Percentiles rank a stretch among this genome's conserved stretches.
phyloP scores from a whole-genome alignment of 1,139 yeast species.

The Lodderomyces beijingensis region DNA sequence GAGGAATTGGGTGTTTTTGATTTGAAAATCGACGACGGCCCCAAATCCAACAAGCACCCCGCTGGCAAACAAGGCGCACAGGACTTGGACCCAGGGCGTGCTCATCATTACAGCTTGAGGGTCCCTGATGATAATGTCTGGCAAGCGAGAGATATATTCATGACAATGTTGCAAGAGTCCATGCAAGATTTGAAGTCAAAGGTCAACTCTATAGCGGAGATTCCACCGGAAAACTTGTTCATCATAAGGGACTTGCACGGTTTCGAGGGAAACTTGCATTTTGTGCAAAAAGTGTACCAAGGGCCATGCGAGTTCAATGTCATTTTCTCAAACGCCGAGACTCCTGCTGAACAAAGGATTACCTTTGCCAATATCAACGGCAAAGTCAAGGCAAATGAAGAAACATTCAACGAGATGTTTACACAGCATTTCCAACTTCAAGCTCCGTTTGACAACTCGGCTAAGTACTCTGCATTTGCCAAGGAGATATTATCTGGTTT shows the following conservation, averaged over 20 bases:
- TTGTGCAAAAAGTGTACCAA: slow-evolving; percentile 67
- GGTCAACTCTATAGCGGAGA: slow-evolving; percentile 23
- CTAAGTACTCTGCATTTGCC: slow-evolving; percentile 56
- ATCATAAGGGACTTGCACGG: slow-evolving; percentile 56
- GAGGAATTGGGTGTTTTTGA: slow-evolving; percentile 53
- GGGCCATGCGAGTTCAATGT: slow-evolving; percentile 80
- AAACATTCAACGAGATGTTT: slow-evolving; percentile 54
- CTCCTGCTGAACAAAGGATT: slow-evolving; percentile 39
- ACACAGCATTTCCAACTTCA: slow-evolving; percentile 47
- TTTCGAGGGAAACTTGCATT: slow-evolving; percentile 75
- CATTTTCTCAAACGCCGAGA: slow-evolving; percentile 46
- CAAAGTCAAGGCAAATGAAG: slow-evolving; percentile 33
- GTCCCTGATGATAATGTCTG: slow-evolving; percentile 75
- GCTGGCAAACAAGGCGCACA: slow-evolving; percentile 17
- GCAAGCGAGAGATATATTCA: slow-evolving; percentile 75
- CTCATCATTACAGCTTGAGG: slow-evolving; percentile 64
- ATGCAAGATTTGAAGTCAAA: slow-evolving; percentile 40
- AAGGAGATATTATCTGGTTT: slow-evolving; percentile 76
- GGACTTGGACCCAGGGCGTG: slow-evolving; percentile 43
- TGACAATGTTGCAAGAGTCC: slow-evolving; percentile 66
- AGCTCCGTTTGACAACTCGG: slow-evolving; percentile 46
- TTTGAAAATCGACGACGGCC: slow-evolving; percentile 47
- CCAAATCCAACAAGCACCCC: slow-evolving; percentile 41
- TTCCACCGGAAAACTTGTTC: slow-evolving; percentile 50
- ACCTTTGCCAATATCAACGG: slow-evolving; percentile 36